Percentiles rank a stretch among this genome's conserved stretches.
Evolutionary conservation across 75 land plant species (phyloP).

Genomic region (Azolla pinnata): DNA sequence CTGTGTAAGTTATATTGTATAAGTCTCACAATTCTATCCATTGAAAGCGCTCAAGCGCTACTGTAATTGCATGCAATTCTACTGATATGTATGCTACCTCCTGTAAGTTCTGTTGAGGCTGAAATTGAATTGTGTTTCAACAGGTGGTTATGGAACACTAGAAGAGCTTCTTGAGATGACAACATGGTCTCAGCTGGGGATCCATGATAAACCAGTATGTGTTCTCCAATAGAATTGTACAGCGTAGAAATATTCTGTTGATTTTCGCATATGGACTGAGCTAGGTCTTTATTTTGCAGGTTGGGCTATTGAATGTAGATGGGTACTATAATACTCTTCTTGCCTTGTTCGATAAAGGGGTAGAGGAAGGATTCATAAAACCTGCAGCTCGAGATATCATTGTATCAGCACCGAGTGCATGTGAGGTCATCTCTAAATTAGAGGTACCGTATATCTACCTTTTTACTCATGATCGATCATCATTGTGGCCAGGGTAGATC

Average conservation of each 20-base stretch:
- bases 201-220: constrained; percentile 64
- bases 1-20: too few species aligned
- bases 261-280: too few species aligned
- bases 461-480: too few species aligned
- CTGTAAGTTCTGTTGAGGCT: too few species aligned
- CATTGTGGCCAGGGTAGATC: too few species aligned
- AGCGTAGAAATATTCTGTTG: too few species aligned
- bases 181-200: constrained; percentile 82
- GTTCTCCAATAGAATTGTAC: not conserved
- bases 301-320: constrained; percentile 69
- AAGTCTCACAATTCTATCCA: too few species aligned
- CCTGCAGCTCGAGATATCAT: constrained; percentile 53
- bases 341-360: constrained; percentile 55
- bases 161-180: constrained; percentile 77
- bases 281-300: constrained; percentile 28
- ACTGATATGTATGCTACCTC: too few species aligned
- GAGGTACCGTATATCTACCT: too few species aligned
- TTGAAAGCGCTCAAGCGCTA: too few species aligned
- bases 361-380: constrained; percentile 76
- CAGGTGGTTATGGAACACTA: constrained; percentile 77
- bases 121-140: not conserved
- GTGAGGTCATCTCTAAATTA: constrained; percentile 47
- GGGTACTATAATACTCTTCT: constrained; percentile 63
- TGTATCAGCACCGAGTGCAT: constrained; percentile 59
- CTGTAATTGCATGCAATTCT: too few species aligned